phyloP scores from a whole-genome alignment of 805 yeast genomes.

The Saccharomyces mikatae region DNA sequence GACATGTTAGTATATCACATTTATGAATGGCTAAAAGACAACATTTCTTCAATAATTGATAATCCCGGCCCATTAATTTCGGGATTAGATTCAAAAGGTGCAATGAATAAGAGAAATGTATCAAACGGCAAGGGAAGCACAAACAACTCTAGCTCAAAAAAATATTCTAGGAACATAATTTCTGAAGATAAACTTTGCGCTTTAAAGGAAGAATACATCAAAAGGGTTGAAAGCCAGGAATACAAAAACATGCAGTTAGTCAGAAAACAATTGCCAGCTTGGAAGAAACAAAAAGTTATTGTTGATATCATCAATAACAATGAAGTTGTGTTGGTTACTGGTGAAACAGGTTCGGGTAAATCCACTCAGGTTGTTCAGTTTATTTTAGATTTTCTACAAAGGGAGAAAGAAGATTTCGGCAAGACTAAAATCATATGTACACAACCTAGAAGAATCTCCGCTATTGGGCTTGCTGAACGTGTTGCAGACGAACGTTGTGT shows the following conservation, averaged over 20 bases:
- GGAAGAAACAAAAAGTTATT: conserved; percentile 55
- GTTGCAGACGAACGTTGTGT: conserved; percentile 70
- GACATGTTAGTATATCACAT: conserved; percentile 60
- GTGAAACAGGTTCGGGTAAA: conserved; percentile 97
- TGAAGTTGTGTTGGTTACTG: conserved; percentile 72
- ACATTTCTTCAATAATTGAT: conserved; percentile 47
- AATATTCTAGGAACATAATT: background rate
- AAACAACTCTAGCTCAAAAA: background rate
- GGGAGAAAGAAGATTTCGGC: conserved; percentile 37
- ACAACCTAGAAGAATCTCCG: conserved; percentile 92
- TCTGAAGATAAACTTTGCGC: conserved; percentile 4
- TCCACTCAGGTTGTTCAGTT: conserved; percentile 93
- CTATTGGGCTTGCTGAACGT: conserved; percentile 89
- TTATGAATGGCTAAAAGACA: conserved; percentile 71
- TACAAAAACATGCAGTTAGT: conserved; percentile 35
- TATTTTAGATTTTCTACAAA: conserved; percentile 57
- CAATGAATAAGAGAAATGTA: conserved; percentile 16
- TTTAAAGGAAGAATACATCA: conserved; percentile 32
- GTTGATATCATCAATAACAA: conserved; percentile 48
- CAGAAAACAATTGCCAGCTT: conserved; percentile 72
- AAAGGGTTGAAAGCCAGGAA: conserved; percentile 27
- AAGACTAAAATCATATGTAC: conserved; percentile 69
- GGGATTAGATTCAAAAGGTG: conserved; percentile 6
- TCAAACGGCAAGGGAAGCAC: background rate
- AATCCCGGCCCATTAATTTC: conserved; percentile 65